These are phyloP conservation scores for Aquilaria malaccensis DNA, from an alignment of 345 rosid species.

Conservation along the genomic window DNA sequence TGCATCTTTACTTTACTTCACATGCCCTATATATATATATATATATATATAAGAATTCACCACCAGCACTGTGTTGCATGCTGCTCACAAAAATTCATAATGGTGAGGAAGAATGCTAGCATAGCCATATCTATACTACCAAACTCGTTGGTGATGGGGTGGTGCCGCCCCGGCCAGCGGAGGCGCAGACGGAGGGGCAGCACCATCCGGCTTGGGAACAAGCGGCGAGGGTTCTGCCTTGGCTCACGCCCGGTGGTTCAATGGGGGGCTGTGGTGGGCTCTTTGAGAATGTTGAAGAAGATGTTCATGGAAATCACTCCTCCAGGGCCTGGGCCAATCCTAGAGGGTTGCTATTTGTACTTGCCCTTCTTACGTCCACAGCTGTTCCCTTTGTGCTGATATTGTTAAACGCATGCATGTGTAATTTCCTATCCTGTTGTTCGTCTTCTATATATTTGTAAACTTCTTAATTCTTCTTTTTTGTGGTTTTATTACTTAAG, in stretches of 20 bases:
- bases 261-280: constrained; percentile 61
- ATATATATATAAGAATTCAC: neutral
- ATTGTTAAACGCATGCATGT: neutral
- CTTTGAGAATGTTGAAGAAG: constrained; percentile 48
- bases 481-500: no score
- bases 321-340: constrained; percentile 26
- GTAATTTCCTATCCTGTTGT: constrained; percentile 1
- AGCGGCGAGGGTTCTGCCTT: constrained; percentile 51
- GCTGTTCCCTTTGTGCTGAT: constrained; percentile 68
- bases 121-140: constrained; percentile 21
- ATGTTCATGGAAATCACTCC: constrained; percentile 53
- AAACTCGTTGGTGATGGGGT: constrained; percentile 29
- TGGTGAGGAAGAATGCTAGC: constrained; percentile 24
- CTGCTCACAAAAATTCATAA: neutral
- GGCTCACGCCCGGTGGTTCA: constrained; percentile 49
- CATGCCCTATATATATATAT: neutral
- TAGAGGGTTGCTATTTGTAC: constrained; percentile 45
- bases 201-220: constrained; percentile 62
- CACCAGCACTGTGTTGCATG: neutral
- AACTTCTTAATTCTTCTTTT: neutral
- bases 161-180: constrained; percentile 43
- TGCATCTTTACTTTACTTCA: constrained; percentile 11
- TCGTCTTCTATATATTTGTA: neutral
- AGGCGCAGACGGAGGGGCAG: constrained; percentile 39
- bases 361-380: constrained; percentile 70